These are phyloP conservation scores for Miamiensis avidus DNA, from an alignment of 169 alveolate genomes.

Conservation along the genomic window DNA sequence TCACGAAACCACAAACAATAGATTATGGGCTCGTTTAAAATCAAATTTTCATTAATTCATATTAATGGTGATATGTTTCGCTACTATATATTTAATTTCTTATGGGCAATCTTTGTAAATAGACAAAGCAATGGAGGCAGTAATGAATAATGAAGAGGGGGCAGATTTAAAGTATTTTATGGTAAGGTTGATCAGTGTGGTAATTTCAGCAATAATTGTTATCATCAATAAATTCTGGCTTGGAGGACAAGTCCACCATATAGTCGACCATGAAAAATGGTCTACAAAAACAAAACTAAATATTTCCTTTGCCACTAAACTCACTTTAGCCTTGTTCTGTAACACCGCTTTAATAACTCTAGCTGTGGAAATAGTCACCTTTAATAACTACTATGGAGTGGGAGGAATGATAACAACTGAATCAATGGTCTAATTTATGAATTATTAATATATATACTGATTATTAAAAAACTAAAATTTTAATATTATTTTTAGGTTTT, in stretches of 20 bases:
- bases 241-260: constrained; percentile 27
- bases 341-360: constrained; percentile 40
- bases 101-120: constrained; percentile 5
- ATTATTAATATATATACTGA: too few species aligned
- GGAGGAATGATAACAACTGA: constrained; percentile 47
- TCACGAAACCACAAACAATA: constrained; percentile 23
- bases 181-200: neutral
- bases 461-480: too few species aligned
- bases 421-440: too few species aligned
- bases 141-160: too few species aligned
- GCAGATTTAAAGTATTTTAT: too few species aligned
- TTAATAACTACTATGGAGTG: constrained; percentile 31
- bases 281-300: constrained; percentile 38
- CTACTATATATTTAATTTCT: constrained; percentile 27
- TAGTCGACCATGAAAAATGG: constrained; percentile 46
- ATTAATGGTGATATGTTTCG: constrained; percentile 19
- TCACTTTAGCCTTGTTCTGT: constrained; percentile 35
- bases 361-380: constrained; percentile 29
- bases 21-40: constrained; percentile 11
- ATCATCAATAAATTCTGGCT: constrained; percentile 38
- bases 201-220: constrained; percentile 30
- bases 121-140: constrained; percentile 40
- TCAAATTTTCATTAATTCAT: constrained; percentile 3
- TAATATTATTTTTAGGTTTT: constrained; percentile 30
- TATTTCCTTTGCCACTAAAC: constrained; percentile 32